Evolutionary conservation across 164 flowering plant species (phyloP), one percentile per base, ranked within the genome.

Genomic region (Houttuynia cordata): DNA sequence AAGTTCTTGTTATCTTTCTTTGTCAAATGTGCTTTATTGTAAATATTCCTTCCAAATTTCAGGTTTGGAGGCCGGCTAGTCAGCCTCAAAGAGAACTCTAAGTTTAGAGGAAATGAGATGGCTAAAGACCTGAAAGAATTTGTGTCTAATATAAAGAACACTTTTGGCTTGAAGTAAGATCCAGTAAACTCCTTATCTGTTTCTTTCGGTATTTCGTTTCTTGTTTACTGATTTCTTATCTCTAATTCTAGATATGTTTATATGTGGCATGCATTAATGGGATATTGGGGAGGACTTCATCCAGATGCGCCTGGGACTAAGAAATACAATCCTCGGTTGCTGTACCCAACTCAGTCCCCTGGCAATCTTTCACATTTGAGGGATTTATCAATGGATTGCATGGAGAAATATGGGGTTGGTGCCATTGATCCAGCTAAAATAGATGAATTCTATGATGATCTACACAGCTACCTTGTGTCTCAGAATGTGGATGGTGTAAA

Each of bases 191-290:
- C 41, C 55, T 41, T 10, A 8, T 8, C 24, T 42, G 14, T 39
- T 59, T 10, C 19, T 17, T 10, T 13, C 8, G 21, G 64, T 34
- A 65, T 53, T 58, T 62, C 60, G 47, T 22, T 15, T 51, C 20
- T 19, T 51, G 8, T 13, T 42, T 30, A 54, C 8, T 54, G 21
- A 59, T 65, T 23, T 50, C 41, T 15, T 15, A 10, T 17, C 17
- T 18, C 18, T 57, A 15, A 42, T 17, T 12, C 17, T 54, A 82
- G 84, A 73, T 85, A 80, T 51, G 79, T 81, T 24, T 85, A 83
- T 56, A 79, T 83, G 22, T 85, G 88, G 88, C 91, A 85, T 73
- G 88, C 91, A 12, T 62, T 85, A 49, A 62, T 78, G 77, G 88
- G 87, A 22, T 81, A 83, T 64, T 85, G 88, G 88, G 86, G 88